Evolutionary conservation across 116 monocot species (phyloP).

Genomic region (Zostera marina): DNA sequence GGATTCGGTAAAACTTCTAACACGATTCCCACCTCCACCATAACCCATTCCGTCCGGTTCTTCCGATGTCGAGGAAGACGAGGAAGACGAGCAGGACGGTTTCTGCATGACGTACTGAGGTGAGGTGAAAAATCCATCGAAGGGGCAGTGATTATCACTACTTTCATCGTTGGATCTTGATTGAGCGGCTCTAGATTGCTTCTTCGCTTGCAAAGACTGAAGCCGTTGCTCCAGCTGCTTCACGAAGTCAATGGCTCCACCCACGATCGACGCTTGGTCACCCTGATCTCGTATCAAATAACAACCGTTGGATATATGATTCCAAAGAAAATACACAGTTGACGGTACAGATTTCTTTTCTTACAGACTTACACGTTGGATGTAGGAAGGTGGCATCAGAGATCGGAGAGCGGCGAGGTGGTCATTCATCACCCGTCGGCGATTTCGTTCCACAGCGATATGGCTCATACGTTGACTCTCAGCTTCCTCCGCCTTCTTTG

Average conservation of each 20-base stretch:
- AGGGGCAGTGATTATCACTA: neutral
- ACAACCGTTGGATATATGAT: neutral
- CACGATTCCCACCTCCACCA: too few relatives aligned
- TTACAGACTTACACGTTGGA: conserved; percentile 11
- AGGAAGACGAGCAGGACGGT: neutral
- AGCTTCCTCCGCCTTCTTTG: conserved; percentile 37
- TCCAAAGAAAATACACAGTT: neutral
- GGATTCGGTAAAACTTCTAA: neutral
- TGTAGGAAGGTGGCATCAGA: conserved; percentile 59
- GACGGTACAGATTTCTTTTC: neutral
- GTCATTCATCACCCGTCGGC: conserved; percentile 80
- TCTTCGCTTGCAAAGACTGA: conserved; percentile 43
- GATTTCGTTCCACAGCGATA: conserved; percentile 86
- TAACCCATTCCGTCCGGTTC: conserved; percentile 2
- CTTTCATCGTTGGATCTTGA: neutral
- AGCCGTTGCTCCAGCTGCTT: conserved; percentile 82
- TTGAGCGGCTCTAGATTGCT: conserved; percentile 9
- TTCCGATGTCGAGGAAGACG: neutral
- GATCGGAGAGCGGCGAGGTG: conserved; percentile 56
- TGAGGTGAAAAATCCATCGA: conserved; percentile 34
- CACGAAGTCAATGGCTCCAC: conserved; percentile 77
- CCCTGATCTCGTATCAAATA: conserved; percentile 22
- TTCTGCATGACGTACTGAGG: conserved; percentile 66
- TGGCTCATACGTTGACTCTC: conserved; percentile 91
- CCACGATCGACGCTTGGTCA: conserved; percentile 80